These are phyloP conservation scores for Radiomyces spectabilis DNA, from an alignment of 192 early-diverging fungal species.

Conservation along the genomic window DNA sequence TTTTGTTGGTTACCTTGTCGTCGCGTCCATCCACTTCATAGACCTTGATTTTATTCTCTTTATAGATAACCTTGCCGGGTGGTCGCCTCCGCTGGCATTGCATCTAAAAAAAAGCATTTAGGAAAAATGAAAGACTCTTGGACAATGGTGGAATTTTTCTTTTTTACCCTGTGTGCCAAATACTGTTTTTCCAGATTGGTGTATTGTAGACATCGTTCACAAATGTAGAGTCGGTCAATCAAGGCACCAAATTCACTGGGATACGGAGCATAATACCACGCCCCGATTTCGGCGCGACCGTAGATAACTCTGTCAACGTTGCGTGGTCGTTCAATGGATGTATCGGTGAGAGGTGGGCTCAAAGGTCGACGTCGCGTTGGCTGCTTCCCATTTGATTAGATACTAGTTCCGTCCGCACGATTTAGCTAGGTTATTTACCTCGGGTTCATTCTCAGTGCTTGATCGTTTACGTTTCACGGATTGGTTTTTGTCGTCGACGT, in stretches of 20 bases:
- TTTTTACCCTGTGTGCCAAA: slow-evolving; percentile 52
- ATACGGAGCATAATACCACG: slow-evolving; percentile 94
- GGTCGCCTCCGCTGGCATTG: slow-evolving; percentile 55
- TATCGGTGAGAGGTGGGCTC: slow-evolving; percentile 4
- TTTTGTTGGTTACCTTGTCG: slow-evolving; percentile 70
- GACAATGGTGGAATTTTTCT: not conserved
- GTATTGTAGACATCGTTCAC: slow-evolving; percentile 92
- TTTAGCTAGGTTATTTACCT: no score
- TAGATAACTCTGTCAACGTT: slow-evolving; percentile 55
- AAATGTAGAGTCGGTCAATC: slow-evolving; percentile 68
- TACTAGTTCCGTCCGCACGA: no score
- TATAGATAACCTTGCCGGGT: slow-evolving; percentile 79
- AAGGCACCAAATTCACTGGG: slow-evolving; percentile 77
- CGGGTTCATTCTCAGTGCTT: no score
- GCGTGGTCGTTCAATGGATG: slow-evolving; percentile 3
- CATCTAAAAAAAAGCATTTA: slow-evolving; percentile 22
- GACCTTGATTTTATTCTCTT: slow-evolving; percentile 55
- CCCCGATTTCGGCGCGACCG: slow-evolving; percentile 77
- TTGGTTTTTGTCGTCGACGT: no score
- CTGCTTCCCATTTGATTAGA: no score
- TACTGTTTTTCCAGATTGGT: slow-evolving; percentile 68
- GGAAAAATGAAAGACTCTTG: not conserved
- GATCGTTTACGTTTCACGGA: no score
- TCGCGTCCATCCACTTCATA: slow-evolving; percentile 87
- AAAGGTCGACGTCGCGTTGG: not conserved